Conservation (phyloP, 805 yeast species). For the Starmerella roubikii region DNA sequence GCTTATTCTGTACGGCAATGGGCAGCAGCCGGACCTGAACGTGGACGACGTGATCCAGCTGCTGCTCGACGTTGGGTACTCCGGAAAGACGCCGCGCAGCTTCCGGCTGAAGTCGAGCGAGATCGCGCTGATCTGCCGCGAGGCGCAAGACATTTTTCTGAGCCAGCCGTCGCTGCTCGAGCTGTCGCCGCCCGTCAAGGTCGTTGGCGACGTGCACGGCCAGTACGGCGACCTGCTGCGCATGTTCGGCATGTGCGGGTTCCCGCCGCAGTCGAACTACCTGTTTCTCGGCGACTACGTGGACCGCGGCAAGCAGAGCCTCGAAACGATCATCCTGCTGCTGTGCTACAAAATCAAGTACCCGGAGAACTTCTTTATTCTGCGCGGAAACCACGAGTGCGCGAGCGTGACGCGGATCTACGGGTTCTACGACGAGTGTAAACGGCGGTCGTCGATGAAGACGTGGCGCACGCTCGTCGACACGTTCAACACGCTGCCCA, state of each 20-base stretch:
- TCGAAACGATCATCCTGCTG: conserved; percentile 78
- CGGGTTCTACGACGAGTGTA: conserved; percentile 97
- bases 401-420: conserved; percentile 93
- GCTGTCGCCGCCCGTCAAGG: conserved; percentile 71
- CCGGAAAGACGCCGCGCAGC: conserved; percentile 80
- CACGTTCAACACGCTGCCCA: conserved; percentile 87
- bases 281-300: conserved; percentile 92
- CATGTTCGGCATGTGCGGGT: conserved; percentile 88
- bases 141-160: conserved; percentile 77
- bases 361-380: conserved; percentile 86
- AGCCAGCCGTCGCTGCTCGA: conserved; percentile 85
- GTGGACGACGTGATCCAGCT: conserved; percentile 85
- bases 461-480: conserved; percentile 91
- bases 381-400: conserved; percentile 95
- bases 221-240: conserved; percentile 86
- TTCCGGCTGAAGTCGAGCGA: conserved; percentile 81
- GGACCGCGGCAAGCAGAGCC: conserved; percentile 90
- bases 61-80: conserved; percentile 86
- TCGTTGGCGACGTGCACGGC: conserved; percentile 93
- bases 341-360: conserved; percentile 90
- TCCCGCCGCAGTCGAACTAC: conserved; percentile 89
- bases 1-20: conserved; percentile 25
- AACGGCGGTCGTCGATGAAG: conserved; percentile 79
- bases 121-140: conserved; percentile 71
- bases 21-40: conserved; percentile 29